Conservation (phyloP, 2,329 filamentous ascomycete genomes). For the Colletotrichum noveboracense region DNA sequence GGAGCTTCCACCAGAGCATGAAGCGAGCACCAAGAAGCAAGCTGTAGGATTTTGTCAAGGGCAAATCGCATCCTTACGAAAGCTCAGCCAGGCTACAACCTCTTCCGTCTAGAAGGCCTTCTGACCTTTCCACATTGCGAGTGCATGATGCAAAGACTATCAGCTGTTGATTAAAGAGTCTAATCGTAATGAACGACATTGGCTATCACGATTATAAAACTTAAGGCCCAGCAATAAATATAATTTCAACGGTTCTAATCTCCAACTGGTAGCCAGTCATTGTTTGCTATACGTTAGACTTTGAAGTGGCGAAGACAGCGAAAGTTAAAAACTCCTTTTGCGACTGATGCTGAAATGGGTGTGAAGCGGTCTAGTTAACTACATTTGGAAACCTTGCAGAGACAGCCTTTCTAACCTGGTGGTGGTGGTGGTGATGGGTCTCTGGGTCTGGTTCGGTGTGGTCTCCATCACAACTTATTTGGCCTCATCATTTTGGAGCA, state of each 20-base stretch:
- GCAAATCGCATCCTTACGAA: background rate
- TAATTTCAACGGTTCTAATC: fast-evolving
- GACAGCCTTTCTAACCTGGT: background rate
- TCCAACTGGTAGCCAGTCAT: background rate
- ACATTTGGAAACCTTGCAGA: background rate
- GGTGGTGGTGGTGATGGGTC: too few relatives aligned
- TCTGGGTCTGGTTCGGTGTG: too few relatives aligned
- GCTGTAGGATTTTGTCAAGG: background rate
- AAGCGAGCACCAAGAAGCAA: background rate
- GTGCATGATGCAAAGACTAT: background rate
- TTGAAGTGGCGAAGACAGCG: background rate
- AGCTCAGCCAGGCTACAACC: background rate
- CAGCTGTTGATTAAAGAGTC: background rate
- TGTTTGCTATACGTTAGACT: background rate
- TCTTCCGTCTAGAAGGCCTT: background rate
- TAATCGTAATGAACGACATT: fast-evolving
- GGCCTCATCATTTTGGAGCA: background rate
- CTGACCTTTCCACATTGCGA: background rate
- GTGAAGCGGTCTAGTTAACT: background rate
- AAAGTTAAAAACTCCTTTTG: background rate
- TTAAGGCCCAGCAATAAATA: fast-evolving
- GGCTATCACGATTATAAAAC: background rate
- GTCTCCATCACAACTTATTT: background rate
- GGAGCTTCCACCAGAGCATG: background rate
- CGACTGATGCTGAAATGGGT: background rate